Conservation (phyloP, 768 basidiomycete genomes). For the Amanita phalloides region DNA sequence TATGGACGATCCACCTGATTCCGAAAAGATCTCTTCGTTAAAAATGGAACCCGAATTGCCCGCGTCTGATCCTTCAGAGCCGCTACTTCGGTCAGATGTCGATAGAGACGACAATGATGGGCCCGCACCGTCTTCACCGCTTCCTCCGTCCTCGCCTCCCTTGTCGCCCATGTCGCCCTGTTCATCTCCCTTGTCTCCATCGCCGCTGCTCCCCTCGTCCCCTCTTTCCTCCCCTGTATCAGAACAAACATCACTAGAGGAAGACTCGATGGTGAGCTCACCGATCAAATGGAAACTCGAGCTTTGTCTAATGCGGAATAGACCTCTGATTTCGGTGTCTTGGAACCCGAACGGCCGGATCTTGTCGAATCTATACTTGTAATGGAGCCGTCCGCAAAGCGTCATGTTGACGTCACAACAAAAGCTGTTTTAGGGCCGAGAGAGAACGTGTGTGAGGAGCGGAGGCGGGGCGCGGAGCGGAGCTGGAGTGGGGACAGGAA, state of each 20-base stretch:
- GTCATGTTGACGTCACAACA: neutral
- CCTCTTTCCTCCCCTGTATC: constrained; percentile 14
- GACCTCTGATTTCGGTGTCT: neutral
- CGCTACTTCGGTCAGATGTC: constrained; percentile 18
- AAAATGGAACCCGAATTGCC: neutral
- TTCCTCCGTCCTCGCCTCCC: neutral
- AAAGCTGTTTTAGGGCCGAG: constrained; percentile 4
- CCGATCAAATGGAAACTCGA: neutral
- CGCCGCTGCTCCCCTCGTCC: constrained; percentile 15
- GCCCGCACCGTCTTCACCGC: neutral
- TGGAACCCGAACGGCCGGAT: neutral
- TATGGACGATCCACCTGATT: too few species aligned
- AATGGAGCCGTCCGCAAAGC: constrained; percentile 3
- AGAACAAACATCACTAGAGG: neutral
- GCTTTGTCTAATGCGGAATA: neutral
- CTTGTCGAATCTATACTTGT: neutral
- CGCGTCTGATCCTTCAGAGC: constrained; percentile 5
- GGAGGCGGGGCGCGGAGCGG: neutral
- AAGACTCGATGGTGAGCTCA: neutral
- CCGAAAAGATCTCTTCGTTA: neutral
- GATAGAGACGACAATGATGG: constrained; percentile 23
- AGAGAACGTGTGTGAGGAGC: constrained; percentile 10
- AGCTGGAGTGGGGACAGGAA: constrained; percentile 6
- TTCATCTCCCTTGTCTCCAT: constrained; percentile 34
- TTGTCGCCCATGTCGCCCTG: constrained; percentile 26